Evolutionary conservation across 805 yeast species (phyloP).

Genomic region (Yamadazyma scolyti): DNA sequence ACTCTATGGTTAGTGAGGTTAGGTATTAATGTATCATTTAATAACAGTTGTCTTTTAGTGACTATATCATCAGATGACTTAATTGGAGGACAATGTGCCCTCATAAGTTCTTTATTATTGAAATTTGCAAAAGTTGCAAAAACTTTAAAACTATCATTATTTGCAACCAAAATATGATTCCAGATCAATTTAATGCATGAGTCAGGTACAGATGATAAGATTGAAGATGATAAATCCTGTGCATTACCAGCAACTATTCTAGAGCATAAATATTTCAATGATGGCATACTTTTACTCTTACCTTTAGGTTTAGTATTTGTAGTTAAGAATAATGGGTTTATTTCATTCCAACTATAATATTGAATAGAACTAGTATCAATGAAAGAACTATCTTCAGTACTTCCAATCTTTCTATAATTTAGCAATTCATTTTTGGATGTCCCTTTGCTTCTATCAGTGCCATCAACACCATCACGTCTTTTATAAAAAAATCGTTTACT

Average conservation of each 20-base stretch:
- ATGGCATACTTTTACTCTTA: constrained; percentile 8
- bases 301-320: neutral
- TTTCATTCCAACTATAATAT: constrained; percentile 14
- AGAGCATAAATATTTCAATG: constrained; percentile 22
- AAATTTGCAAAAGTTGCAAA: constrained; percentile 24
- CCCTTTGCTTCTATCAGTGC: too few relatives aligned
- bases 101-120: constrained; percentile 11
- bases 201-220: constrained; percentile 21
- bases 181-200: constrained; percentile 31
- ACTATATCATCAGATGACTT: constrained; percentile 2
- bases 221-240: constrained; percentile 14
- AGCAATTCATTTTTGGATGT: neutral
- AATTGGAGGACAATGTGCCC: constrained; percentile 19
- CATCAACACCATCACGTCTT: too few relatives aligned
- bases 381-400: constrained; percentile 8
- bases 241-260: constrained; percentile 25
- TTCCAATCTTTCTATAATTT: constrained; percentile 5
- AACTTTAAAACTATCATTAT: constrained; percentile 27
- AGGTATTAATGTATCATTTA: constrained; percentile 4
- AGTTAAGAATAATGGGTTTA: constrained; percentile 8
- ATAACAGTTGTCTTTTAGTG: too few relatives aligned
- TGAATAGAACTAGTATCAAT: constrained; percentile 9
- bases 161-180: constrained; percentile 19
- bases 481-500: too few relatives aligned
- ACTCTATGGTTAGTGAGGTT: constrained; percentile 22